Evolutionary conservation across 257 asterid genomes (phyloP).

Genomic region (Solanum etuberosum): DNA sequence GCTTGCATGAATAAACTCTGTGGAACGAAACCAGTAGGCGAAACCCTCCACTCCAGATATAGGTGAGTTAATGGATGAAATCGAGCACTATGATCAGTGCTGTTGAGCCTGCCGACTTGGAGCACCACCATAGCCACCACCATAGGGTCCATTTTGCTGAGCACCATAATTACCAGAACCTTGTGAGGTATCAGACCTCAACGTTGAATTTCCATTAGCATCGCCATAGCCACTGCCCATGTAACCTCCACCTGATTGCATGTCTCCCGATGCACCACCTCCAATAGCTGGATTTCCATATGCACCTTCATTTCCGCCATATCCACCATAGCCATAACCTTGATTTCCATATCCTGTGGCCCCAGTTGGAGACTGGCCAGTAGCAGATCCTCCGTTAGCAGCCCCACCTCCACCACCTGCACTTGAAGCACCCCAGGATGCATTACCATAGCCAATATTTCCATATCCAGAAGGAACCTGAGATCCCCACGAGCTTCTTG

Average conservation of each 20-base stretch:
- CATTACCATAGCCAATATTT: constrained; percentile 46
- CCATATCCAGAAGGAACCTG: constrained; percentile 73
- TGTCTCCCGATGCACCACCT: constrained; percentile 33
- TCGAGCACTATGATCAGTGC: constrained; percentile 21
- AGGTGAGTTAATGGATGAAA: not conserved
- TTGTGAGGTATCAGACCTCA: constrained; percentile 58
- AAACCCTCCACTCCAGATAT: constrained; percentile 5
- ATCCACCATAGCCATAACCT: constrained; percentile 76
- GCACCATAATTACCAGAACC: constrained; percentile 37
- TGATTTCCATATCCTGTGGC: constrained; percentile 64
- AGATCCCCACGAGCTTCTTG: constrained; percentile 55
- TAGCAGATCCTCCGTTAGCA: constrained; percentile 31
- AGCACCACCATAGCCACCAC: constrained; percentile 51
- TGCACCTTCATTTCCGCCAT: constrained; percentile 48
- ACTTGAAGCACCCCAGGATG: constrained; percentile 52
- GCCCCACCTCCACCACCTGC: constrained; percentile 27
- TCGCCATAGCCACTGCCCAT: constrained; percentile 56
- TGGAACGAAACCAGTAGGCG: constrained; percentile 3
- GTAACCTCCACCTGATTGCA: constrained; percentile 42
- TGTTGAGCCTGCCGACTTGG: constrained; percentile 40
- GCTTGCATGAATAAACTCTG: constrained; percentile 26
- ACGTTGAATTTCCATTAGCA: constrained; percentile 43
- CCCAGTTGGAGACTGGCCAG: constrained; percentile 63
- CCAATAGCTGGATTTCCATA: constrained; percentile 45
- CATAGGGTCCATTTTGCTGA: constrained; percentile 31